Conservation (phyloP, 2,329 filamentous ascomycete genomes). For the Pseudonectria buxi region DNA sequence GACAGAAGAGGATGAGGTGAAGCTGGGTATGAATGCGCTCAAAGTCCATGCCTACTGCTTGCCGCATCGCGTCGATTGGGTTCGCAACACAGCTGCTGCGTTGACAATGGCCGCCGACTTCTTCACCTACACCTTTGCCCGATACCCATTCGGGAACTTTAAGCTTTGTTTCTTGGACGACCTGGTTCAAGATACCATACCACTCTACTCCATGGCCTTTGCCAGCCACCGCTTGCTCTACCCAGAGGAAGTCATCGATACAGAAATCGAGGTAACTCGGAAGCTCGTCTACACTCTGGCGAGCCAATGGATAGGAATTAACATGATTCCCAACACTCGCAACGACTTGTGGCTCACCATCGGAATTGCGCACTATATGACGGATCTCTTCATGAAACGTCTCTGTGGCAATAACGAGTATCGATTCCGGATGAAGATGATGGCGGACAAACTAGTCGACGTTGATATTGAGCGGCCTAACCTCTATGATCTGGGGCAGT, state of each 20-base stretch:
- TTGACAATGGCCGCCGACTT: conserved; percentile 84
- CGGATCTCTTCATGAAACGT: conserved; percentile 83
- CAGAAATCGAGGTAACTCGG: conserved; percentile 73
- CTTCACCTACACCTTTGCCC: conserved; percentile 80
- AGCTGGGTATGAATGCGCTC: conserved; percentile 79
- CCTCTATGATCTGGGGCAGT: conserved; percentile 69
- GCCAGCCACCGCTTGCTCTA: conserved; percentile 83
- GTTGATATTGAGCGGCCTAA: conserved; percentile 77
- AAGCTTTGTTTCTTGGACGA: conserved; percentile 95
- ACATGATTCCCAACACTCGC: conserved; percentile 75
- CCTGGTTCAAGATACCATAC: conserved; percentile 64
- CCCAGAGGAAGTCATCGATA: conserved; percentile 77
- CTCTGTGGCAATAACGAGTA: conserved; percentile 95
- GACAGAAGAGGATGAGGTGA: conserved; percentile 85
- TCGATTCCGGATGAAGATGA: conserved; percentile 78
- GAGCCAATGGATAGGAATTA: conserved; percentile 90
- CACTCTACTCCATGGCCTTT: conserved; percentile 77
- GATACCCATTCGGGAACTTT: conserved; percentile 87
- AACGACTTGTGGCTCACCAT: conserved; percentile 83
- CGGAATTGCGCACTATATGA: conserved; percentile 90
- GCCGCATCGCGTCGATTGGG: conserved; percentile 72
- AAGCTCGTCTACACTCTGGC: conserved; percentile 77
- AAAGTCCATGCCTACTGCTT: conserved; percentile 89
- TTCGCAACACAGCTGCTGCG: conserved; percentile 80
- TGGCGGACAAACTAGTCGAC: conserved; percentile 75